These are phyloP conservation scores for Pyrenophora tritici-repentis DNA, from an alignment of 2,329 filamentous ascomycete species.

Conservation along the genomic window DNA sequence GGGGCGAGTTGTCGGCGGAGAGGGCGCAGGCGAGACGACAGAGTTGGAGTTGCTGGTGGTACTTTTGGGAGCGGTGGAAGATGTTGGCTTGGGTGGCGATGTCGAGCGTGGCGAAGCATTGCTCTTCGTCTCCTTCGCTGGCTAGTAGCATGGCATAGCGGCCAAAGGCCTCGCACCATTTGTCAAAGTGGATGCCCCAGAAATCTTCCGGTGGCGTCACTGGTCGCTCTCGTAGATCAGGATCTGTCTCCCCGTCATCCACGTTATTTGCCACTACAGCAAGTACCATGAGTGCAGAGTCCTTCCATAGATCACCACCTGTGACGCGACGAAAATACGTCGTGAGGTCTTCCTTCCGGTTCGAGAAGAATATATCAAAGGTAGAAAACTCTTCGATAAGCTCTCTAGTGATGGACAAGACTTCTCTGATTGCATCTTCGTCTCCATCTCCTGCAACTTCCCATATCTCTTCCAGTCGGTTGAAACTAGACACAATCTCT, in stretches of 20 bases:
- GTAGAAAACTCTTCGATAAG: constrained; percentile 65
- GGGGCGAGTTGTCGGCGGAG: constrained; percentile 75
- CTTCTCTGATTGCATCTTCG: constrained; percentile 57
- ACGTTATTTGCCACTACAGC: constrained; percentile 42
- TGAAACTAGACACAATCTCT: constrained; percentile 48
- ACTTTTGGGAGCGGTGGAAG: constrained; percentile 72
- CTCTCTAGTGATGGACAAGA: constrained; percentile 63
- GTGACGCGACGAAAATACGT: constrained; percentile 44
- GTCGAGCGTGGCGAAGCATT: constrained; percentile 80
- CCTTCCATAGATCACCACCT: constrained; percentile 42
- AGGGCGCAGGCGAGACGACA: constrained; percentile 85
- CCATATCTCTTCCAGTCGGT: constrained; percentile 52
- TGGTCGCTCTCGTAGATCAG: constrained; percentile 36
- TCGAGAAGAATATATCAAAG: constrained; percentile 63
- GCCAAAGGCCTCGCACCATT: constrained; percentile 89
- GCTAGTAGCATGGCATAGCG: constrained; percentile 83
- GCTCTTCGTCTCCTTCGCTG: constrained; percentile 66
- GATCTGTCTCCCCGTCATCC: constrained; percentile 37
- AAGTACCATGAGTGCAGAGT: constrained; percentile 42
- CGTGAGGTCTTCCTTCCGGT: constrained; percentile 51
- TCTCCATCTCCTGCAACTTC: constrained; percentile 55
- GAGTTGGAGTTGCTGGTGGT: constrained; percentile 74
- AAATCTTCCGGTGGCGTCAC: constrained; percentile 59
- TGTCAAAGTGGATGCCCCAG: constrained; percentile 77
- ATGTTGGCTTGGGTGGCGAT: constrained; percentile 80